Evolutionary conservation across 495 filamentous ascomycete species (phyloP).

Genomic region (Friedmanniomyces simplex): DNA sequence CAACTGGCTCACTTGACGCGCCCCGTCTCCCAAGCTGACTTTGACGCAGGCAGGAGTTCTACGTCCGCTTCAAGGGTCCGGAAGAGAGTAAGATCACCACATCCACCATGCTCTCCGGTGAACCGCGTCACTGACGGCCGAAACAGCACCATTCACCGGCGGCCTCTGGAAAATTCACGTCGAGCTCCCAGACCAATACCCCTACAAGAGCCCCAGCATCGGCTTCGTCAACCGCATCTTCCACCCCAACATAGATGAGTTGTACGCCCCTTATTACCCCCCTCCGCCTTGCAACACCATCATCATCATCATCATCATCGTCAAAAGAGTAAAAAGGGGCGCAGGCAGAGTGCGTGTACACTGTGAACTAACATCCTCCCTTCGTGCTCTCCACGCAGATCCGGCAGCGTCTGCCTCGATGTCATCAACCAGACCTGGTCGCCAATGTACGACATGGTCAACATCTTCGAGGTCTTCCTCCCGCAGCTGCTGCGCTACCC

Average conservation of each 20-base stretch:
- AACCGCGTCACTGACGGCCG: not conserved
- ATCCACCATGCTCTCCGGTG: too few relatives aligned
- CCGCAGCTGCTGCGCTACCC: constrained; percentile 94
- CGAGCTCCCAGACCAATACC: constrained; percentile 93
- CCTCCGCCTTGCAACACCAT: not conserved
- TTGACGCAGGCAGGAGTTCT: constrained; percentile 84
- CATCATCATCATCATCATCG: too few relatives aligned
- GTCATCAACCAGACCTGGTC: constrained; percentile 99
- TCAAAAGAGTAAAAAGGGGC: not conserved
- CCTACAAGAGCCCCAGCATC: constrained; percentile 95
- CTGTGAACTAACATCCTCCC: not conserved
- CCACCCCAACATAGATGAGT: constrained; percentile 97
- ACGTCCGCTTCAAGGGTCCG: constrained; percentile 91
- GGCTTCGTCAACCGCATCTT: constrained; percentile 99
- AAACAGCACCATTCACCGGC: constrained; percentile 75
- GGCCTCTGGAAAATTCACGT: constrained; percentile 98
- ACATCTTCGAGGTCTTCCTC: constrained; percentile 98
- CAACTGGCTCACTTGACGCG: not conserved
- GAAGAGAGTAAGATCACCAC: constrained; percentile 93
- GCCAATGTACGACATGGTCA: constrained; percentile 99
- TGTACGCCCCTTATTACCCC: constrained; percentile 49
- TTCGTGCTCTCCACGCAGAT: constrained; percentile 42
- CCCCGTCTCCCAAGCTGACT: not conserved
- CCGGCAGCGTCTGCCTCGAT: constrained; percentile 92
- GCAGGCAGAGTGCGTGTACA: not conserved